These are phyloP conservation scores for Didymella exigua DNA, from an alignment of 2,329 filamentous ascomycete species.

Conservation along the genomic window DNA sequence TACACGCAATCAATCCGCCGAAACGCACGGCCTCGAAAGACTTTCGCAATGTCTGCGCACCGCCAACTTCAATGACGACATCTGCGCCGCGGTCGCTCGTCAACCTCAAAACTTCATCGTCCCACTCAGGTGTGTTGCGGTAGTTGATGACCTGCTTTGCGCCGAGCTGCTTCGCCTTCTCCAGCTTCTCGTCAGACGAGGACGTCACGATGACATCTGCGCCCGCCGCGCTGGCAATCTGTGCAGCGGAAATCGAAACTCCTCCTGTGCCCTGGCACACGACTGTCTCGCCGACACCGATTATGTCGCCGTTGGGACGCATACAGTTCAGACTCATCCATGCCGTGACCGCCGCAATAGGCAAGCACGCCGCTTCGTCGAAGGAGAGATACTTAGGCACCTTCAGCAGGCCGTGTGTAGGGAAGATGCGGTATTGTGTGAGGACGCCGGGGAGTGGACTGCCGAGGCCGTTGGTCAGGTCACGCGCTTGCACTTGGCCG, in stretches of 20 bases:
- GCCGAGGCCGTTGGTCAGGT: conserved; percentile 65
- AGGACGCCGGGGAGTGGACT: conserved; percentile 64
- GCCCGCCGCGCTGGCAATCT: conserved; percentile 52
- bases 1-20: conserved; percentile 50
- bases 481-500: conserved; percentile 63
- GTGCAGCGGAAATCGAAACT: conserved; percentile 48
- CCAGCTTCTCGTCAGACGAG: conserved; percentile 60
- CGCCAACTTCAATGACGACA: conserved; percentile 59
- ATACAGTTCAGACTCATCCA: conserved; percentile 70
- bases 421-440: conserved; percentile 65
- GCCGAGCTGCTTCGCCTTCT: conserved; percentile 60
- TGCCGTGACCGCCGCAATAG: conserved; percentile 67
- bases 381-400: conserved; percentile 63
- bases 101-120: conserved; percentile 59
- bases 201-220: conserved; percentile 63
- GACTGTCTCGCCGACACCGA: conserved; percentile 49
- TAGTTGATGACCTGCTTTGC: conserved; percentile 68
- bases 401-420: conserved; percentile 60
- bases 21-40: conserved; percentile 52
- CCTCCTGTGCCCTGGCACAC: conserved; percentile 55
- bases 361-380: conserved; percentile 65
- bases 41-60: conserved; percentile 56
- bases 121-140: conserved; percentile 63
- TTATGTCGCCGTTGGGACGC: conserved; percentile 59
- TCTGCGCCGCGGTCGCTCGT: conserved; percentile 52